These are phyloP conservation scores for Cryptococcus sp. DNA, from an alignment of 1,284 basidiomycete genomes.

Conservation along the genomic window DNA sequence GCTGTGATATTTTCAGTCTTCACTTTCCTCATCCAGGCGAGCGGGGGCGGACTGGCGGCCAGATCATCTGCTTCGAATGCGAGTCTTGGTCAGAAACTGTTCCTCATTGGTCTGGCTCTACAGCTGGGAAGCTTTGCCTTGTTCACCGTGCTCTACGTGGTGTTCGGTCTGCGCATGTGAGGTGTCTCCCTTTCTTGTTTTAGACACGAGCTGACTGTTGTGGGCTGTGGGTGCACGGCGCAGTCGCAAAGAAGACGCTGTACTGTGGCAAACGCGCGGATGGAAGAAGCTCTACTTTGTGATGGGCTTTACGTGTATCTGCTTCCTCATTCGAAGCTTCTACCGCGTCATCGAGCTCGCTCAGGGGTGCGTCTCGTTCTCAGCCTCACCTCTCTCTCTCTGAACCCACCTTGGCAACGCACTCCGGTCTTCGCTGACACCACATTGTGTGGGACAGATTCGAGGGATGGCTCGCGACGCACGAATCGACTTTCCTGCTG, in stretches of 20 bases:
- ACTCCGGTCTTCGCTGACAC: slow-evolving; percentile 1
- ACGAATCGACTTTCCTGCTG: slow-evolving; percentile 65
- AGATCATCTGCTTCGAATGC: slow-evolving; percentile 49
- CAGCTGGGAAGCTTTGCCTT: slow-evolving; percentile 65
- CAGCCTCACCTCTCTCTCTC: too few species aligned
- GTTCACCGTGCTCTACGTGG: slow-evolving; percentile 62
- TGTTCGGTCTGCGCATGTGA: slow-evolving; percentile 62
- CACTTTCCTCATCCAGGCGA: too few species aligned
- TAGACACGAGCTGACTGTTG: not conserved
- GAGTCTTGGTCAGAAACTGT: slow-evolving; percentile 57
- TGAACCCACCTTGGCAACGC: not conserved
- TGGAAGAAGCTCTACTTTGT: slow-evolving; percentile 63
- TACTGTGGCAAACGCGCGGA: slow-evolving; percentile 58
- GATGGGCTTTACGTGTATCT: slow-evolving; percentile 63
- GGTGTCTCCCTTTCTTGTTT: slow-evolving; percentile 14
- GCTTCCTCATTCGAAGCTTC: slow-evolving; percentile 66
- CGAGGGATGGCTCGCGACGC: slow-evolving; percentile 62
- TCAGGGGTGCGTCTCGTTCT: slow-evolving; percentile 58
- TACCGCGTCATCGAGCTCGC: slow-evolving; percentile 68
- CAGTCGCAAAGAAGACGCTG: slow-evolving; percentile 41
- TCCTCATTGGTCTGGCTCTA: slow-evolving; percentile 63
- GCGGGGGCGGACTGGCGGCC: too few species aligned
- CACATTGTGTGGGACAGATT: slow-evolving; percentile 44
- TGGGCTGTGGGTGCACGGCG: too few species aligned
- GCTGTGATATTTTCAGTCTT: too few species aligned